A percentile compares a stretch with the other conserved stretches of the same genome.
phyloP scores from a whole-genome alignment of 805 yeast genomes.

The Ogataea methylovora region DNA sequence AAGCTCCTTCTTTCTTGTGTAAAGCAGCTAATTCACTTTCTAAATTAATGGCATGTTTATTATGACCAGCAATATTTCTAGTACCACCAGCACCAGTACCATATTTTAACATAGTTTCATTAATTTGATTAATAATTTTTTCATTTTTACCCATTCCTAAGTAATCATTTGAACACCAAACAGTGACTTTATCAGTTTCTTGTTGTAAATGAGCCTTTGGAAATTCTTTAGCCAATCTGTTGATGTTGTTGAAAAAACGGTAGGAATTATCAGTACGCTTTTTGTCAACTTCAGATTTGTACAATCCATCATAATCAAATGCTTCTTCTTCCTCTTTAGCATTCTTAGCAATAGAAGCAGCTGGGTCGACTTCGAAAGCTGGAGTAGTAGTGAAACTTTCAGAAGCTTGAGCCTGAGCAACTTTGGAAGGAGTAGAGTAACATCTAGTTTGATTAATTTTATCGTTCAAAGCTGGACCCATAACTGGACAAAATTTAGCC shows the following conservation, averaged over 20 bases:
- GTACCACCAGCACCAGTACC: constrained; percentile 99
- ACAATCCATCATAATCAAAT: constrained; percentile 68
- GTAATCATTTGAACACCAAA: constrained; percentile 98
- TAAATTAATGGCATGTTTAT: constrained; percentile 76
- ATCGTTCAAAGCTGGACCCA: constrained; percentile 67
- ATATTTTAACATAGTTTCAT: constrained; percentile 70
- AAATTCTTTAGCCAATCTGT: constrained; percentile 88
- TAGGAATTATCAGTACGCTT: constrained; percentile 88
- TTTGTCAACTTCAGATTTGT: constrained; percentile 56
- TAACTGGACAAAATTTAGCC: constrained; percentile 83
- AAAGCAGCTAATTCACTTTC: constrained; percentile 84
- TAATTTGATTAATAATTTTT: constrained; percentile 69
- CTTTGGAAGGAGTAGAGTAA: constrained; percentile 41
- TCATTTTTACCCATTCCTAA: constrained; percentile 88
- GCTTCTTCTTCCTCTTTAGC: constrained; percentile 34
- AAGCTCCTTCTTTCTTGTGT: constrained; percentile 91
- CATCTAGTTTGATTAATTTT: constrained; percentile 27
- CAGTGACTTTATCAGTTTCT: constrained; percentile 83
- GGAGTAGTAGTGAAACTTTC: constrained; percentile 25
- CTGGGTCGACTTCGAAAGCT: constrained; percentile 20
- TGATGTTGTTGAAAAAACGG: constrained; percentile 94
- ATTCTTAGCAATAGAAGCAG: constrained; percentile 20
- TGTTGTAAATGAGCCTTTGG: constrained; percentile 82
- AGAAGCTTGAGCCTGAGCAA: constrained; percentile 38
- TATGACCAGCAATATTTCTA: constrained; percentile 97